Evolutionary conservation across 2,329 filamentous ascomycete genomes (phyloP).

Genomic region (Botrytis medusae): DNA sequence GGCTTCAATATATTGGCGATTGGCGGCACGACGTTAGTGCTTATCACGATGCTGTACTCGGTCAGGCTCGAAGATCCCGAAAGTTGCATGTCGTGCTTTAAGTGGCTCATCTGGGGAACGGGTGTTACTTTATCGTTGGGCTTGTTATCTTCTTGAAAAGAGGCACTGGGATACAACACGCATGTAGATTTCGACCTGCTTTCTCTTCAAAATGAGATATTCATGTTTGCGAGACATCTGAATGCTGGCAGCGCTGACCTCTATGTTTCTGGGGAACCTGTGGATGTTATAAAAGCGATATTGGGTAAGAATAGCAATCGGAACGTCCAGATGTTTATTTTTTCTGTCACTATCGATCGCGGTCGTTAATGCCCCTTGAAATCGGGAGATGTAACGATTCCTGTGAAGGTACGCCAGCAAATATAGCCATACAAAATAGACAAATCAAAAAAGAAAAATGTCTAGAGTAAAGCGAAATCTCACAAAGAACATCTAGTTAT

Average conservation of each 20-base stretch:
- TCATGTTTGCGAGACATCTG: neutral
- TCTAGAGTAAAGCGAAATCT: neutral
- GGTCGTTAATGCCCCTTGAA: neutral
- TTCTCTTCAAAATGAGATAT: neutral
- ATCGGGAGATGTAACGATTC: neutral
- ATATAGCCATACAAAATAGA: neutral
- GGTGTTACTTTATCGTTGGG: neutral
- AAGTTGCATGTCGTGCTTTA: neutral
- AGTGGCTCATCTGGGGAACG: neutral
- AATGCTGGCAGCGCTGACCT: neutral
- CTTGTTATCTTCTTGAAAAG: neutral
- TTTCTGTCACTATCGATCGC: neutral
- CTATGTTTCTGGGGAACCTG: neutral
- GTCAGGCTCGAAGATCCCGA: neutral
- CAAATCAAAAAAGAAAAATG: neutral
- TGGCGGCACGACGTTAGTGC: neutral
- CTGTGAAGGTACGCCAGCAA: neutral
- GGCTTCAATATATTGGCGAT: neutral
- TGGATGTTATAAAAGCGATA: neutral
- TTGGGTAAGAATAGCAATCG: neutral
- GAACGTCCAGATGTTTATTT: neutral
- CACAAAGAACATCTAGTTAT: neutral
- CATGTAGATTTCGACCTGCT: neutral
- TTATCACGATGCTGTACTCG: neutral
- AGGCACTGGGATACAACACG: neutral